Evolutionary conservation across 345 rosid genomes (phyloP), one percentile per base, ranked within the genome.

Genomic region (Citrus reticulata): DNA sequence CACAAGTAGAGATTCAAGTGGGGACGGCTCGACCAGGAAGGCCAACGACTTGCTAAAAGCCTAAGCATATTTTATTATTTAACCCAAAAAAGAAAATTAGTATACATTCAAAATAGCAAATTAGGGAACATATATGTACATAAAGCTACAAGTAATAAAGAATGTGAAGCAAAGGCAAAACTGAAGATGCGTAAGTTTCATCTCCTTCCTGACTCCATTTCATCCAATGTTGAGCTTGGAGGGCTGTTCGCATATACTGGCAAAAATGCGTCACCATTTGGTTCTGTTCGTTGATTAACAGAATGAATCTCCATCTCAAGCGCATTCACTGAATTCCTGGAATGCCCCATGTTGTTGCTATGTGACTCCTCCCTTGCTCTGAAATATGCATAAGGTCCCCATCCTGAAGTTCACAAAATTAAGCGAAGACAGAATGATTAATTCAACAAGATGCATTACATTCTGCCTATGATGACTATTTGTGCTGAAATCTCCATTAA

Each of bases 301-400:
- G 19, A 42, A 10, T 58, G 70, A 30, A 34, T 69, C 60, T 72
- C 71, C 64, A 4, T 65, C 29, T 79, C 19, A 46, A 51, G 84
- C 76, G 22, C 57, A 27, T 62, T 57, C 7, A 60, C 73, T 61
- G 81, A 64, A 81, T 64, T 82, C 24, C 60, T 14, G 27, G 84
- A 8, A 35, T 76, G 88, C 70, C 25, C 79, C 71, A 30, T 17
- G 17, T 78, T 73, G 24, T 30, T 13, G 39, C 16, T 20, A 72
- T 80, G 84, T 55, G 90, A 72, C 59, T 84, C 91, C 78, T 86
- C 87, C 11, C 82, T 46, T n/a, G 97, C 97, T 74, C 14, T 79
- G 65, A 88, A 90, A 69, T 90, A 92, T 6, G 92, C 97, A 9
- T 88, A 91, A 13, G 97, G 93, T 17, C 92, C 85, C 93, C 92